Conservation (phyloP, 306 rosid species). For the Pueraria montana region DNA sequence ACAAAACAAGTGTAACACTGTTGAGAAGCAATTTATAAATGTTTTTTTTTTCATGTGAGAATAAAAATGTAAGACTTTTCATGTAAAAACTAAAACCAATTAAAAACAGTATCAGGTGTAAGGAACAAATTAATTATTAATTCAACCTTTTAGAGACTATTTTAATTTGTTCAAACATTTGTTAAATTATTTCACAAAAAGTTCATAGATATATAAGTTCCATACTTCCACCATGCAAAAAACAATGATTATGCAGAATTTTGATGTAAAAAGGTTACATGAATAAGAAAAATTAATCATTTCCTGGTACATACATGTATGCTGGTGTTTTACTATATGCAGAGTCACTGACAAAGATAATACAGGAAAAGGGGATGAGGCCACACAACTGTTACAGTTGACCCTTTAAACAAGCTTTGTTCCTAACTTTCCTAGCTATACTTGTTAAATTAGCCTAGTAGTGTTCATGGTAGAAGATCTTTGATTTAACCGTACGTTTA, state of each 20-base stretch:
- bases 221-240: too few species aligned
- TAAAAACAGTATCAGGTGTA: background rate
- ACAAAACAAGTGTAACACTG: background rate
- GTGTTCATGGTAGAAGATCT: background rate
- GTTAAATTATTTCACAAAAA: background rate
- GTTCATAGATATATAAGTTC: background rate
- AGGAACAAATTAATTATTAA: background rate
- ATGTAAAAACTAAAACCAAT: background rate
- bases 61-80: background rate
- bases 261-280: background rate
- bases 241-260: background rate
- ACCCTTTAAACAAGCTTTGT: slow-evolving; percentile 11
- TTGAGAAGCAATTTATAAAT: background rate
- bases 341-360: slow-evolving; percentile 15
- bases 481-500: slow-evolving; percentile 9
- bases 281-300: background rate
- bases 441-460: slow-evolving; percentile 28
- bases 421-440: background rate
- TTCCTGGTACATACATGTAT: background rate
- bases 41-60: background rate
- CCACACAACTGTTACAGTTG: slow-evolving; percentile 21
- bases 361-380: slow-evolving; percentile 1
- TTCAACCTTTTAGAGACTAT: background rate
- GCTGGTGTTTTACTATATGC: background rate
- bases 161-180: background rate